Evolutionary conservation across 352 stramenopile genomes (phyloP).

Genomic region (Phytophthora brassicae): DNA sequence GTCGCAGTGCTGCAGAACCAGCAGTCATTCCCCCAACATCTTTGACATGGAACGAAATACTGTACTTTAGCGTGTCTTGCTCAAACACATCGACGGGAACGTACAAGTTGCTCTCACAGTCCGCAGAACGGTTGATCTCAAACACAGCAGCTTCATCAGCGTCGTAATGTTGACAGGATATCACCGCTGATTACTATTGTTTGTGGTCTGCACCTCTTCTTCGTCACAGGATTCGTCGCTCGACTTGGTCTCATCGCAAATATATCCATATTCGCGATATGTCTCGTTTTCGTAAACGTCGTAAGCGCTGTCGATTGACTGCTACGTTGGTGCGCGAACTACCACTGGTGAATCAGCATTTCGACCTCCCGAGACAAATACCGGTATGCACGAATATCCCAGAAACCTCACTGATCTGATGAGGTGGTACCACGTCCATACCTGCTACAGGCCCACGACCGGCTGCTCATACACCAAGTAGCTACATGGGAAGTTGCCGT

Average conservation of each 20-base stretch:
- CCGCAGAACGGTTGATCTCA: slow-evolving; percentile 33
- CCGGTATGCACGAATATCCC: slow-evolving; percentile 5
- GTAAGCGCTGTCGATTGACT: slow-evolving; percentile 38
- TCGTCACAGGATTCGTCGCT: slow-evolving; percentile 28
- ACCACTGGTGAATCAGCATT: slow-evolving; percentile 20
- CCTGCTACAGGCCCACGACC: too few relatives aligned
- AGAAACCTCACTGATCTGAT: slow-evolving; percentile 21
- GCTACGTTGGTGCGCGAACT: slow-evolving; percentile 8
- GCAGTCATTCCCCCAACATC: slow-evolving; percentile 1
- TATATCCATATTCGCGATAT: slow-evolving; percentile 28
- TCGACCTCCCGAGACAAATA: slow-evolving; percentile 12
- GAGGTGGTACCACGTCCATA: slow-evolving; percentile 25
- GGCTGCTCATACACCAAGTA: too few relatives aligned
- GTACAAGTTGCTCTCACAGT: slow-evolving; percentile 24
- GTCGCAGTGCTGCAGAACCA: slow-evolving; percentile 8
- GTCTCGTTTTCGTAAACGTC: slow-evolving; percentile 27
- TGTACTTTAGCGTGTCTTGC: slow-evolving; percentile 67
- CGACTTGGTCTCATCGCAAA: slow-evolving; percentile 28
- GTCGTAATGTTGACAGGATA: slow-evolving; percentile 33
- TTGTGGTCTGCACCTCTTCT: slow-evolving; percentile 16
- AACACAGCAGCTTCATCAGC: slow-evolving; percentile 40
- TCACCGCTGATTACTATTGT: slow-evolving; percentile 1
- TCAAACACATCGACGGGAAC: slow-evolving; percentile 42
- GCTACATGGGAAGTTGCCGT: slow-evolving; percentile 55
- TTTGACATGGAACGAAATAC: slow-evolving; percentile 53